Conservation (phyloP, 768 basidiomycete genomes). For the Psilocybe subaeruginosa region DNA sequence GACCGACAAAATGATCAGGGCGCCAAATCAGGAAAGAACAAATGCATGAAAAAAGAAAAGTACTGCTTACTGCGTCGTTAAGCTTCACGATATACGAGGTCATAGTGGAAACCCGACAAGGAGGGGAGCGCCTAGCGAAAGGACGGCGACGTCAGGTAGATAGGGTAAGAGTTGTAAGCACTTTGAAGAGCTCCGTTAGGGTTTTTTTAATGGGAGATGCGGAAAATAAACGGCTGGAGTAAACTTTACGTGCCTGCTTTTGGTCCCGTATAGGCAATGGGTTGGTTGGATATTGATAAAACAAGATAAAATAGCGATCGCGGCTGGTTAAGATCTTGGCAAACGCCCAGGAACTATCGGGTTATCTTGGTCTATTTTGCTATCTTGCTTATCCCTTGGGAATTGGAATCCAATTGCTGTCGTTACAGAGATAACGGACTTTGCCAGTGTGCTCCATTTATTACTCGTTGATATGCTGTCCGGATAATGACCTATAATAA, state of each 20-base stretch:
- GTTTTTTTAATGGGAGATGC: neutral
- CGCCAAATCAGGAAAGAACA: slow-evolving; percentile 7
- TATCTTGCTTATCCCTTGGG: neutral
- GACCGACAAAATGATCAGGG: neutral
- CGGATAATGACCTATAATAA: too few relatives aligned
- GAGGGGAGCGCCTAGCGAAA: neutral
- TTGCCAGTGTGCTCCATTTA: too few relatives aligned
- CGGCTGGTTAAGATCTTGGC: neutral
- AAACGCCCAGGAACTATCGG: neutral
- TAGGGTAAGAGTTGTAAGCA: neutral
- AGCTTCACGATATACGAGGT: slow-evolving; percentile 19
- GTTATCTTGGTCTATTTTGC: neutral
- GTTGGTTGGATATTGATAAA: too few relatives aligned
- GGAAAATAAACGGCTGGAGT: neutral
- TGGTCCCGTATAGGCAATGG: neutral
- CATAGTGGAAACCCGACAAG: slow-evolving; percentile 11
- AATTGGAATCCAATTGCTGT: neutral
- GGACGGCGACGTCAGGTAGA: neutral
- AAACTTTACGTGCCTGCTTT: neutral
- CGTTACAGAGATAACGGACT: neutral
- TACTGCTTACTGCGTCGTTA: slow-evolving; percentile 28
- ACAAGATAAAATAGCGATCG: neutral
- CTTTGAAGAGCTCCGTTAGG: neutral
- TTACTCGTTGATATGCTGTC: too few relatives aligned
- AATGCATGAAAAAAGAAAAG: neutral